These are phyloP conservation scores for Brassica balearica DNA, from an alignment of 441 rosid species.

Conservation along the genomic window DNA sequence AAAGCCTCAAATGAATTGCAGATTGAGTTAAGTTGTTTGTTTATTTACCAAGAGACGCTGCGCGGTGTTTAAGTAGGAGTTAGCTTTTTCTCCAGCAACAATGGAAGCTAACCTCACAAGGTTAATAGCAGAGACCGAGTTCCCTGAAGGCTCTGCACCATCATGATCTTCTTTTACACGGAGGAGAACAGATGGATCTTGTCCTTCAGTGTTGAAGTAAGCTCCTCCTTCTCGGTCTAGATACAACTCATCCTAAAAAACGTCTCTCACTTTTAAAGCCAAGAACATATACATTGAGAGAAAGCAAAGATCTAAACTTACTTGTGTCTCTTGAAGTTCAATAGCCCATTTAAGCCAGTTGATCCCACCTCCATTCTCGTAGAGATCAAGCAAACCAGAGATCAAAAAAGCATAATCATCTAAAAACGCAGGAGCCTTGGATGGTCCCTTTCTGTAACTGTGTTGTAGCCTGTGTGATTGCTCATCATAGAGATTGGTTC, in stretches of 20 bases:
- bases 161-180: constrained; percentile 97
- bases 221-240: constrained; percentile 93
- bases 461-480: constrained; percentile 72
- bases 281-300: background rate
- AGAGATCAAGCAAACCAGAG: constrained; percentile 83
- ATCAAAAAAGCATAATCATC: constrained; percentile 97
- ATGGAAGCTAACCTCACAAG: constrained; percentile 82
- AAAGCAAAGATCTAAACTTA: constrained; percentile 38
- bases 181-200: constrained; percentile 88
- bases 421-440: constrained; percentile 91
- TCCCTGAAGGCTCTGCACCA: constrained; percentile 98
- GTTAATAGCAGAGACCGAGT: constrained; percentile 86
- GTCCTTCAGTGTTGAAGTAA: constrained; percentile 86
- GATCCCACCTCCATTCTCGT: constrained; percentile 70
- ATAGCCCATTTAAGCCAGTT: constrained; percentile 83
- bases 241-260: constrained; percentile 79
- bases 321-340: constrained; percentile 82
- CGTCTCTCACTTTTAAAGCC: background rate
- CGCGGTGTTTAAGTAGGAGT: constrained; percentile 63
- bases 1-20: background rate
- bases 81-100: constrained; percentile 61
- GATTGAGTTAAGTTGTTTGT: background rate
- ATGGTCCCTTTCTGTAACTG: constrained; percentile 87
- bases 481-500: constrained; percentile 67
- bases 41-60: constrained; percentile 76